phyloP scores from a whole-genome alignment of 805 yeast genomes.

The Wickerhamiella musiphila region DNA sequence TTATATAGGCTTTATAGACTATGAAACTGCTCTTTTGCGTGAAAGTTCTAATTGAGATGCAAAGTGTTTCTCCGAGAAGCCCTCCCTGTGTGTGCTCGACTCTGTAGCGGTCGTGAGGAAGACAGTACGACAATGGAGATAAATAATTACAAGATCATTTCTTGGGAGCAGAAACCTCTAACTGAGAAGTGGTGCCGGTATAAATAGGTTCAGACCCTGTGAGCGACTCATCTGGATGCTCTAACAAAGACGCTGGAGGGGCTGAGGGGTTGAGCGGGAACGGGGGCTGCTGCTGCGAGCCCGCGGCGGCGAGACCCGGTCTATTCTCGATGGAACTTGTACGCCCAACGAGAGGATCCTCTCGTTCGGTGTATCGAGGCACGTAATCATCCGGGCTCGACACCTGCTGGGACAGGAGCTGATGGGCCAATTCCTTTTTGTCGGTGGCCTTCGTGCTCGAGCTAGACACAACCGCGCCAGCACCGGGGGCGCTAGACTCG shows the following conservation, averaged over 20 bases:
- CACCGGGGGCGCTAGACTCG: conserved; percentile 1
- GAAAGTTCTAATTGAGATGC: not conserved
- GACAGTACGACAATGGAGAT: too few relatives aligned
- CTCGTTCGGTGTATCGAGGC: conserved; percentile 3
- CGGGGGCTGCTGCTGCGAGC: too few relatives aligned
- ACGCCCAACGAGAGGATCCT: not conserved
- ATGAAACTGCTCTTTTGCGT: not conserved
- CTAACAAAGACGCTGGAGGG: too few relatives aligned
- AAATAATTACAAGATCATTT: too few relatives aligned
- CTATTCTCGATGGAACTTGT: not conserved
- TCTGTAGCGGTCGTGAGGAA: too few relatives aligned
- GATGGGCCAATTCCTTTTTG: conserved; percentile 27
- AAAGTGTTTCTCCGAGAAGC: not conserved
- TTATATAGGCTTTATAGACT: too few relatives aligned
- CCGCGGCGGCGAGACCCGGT: not conserved
- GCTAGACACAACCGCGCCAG: conserved; percentile 7
- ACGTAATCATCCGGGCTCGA: conserved; percentile 23
- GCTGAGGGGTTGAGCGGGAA: too few relatives aligned
- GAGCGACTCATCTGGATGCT: too few relatives aligned
- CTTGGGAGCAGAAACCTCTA: too few relatives aligned
- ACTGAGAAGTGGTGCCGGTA: too few relatives aligned
- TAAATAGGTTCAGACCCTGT: too few relatives aligned
- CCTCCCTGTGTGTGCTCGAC: not conserved
- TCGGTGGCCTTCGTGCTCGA: too few relatives aligned
- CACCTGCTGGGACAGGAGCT: conserved; percentile 24